A percentile compares a stretch with the other conserved stretches of the same genome.
Conservation (phyloP, 176 grass and related monocot species). For the Puya raimondii region DNA sequence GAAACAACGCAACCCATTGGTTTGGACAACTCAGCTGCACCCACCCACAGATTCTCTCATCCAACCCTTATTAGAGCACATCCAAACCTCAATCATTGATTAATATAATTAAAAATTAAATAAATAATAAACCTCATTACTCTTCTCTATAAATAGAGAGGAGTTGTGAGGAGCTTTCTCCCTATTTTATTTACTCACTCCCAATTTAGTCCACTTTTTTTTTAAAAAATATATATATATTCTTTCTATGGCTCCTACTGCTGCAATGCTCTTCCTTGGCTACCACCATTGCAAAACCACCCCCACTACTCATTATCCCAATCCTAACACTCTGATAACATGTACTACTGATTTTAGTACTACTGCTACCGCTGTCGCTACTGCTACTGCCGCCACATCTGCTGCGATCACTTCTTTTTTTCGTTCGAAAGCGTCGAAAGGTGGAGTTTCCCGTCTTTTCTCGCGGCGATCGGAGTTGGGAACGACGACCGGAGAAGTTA, state of each 20-base stretch:
- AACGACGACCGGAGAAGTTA: background rate
- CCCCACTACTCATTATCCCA: background rate
- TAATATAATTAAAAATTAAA: too few relatives aligned
- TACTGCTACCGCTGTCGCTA: background rate
- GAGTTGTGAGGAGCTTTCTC: background rate
- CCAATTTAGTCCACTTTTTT: background rate
- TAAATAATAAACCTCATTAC: too few relatives aligned
- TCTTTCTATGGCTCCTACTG: slow-evolving; percentile 1
- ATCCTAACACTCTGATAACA: background rate
- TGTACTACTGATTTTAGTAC: background rate
- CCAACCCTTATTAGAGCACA: too few relatives aligned
- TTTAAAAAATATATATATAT: too few relatives aligned
- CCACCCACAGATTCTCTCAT: too few relatives aligned
- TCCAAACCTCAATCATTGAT: too few relatives aligned
- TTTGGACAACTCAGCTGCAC: too few relatives aligned
- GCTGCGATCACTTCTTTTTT: too few relatives aligned
- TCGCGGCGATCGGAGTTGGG: background rate
- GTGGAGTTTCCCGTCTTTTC: background rate
- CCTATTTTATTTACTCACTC: background rate
- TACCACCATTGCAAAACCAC: background rate
- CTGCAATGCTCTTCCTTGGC: slow-evolving; percentile 11
- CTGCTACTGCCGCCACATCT: background rate
- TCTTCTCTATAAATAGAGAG: background rate
- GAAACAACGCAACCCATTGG: too few relatives aligned
- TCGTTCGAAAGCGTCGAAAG: background rate